Conservation (phyloP, 2,329 filamentous ascomycete species). For the Penicillium sp. region DNA sequence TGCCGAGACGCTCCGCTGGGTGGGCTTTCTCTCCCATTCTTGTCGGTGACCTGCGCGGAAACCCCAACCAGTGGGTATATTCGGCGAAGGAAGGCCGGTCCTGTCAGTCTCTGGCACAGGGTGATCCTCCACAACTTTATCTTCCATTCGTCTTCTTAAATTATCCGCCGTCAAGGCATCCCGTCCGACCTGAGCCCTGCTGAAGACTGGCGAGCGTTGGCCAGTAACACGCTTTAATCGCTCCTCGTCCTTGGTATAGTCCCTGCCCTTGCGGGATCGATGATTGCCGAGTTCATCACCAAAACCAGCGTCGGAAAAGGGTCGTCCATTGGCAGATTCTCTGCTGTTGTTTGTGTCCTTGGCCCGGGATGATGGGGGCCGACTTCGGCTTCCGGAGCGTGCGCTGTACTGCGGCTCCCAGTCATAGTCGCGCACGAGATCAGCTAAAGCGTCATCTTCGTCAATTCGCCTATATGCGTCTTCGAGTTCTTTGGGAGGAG, state of each 20-base stretch:
- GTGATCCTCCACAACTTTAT: conserved; percentile 16
- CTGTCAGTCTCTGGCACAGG: conserved; percentile 20
- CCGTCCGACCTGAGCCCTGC: conserved; percentile 35
- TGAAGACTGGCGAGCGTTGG: conserved; percentile 39
- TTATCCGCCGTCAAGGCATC: conserved; percentile 35
- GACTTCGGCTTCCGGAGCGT: conserved; percentile 18
- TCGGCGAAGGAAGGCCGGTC: conserved; percentile 30
- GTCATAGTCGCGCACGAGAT: conserved; percentile 34
- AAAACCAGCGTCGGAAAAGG: conserved; percentile 31
- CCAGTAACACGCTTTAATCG: conserved; percentile 39
- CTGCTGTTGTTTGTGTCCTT: conserved; percentile 15
- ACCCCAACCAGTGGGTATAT: conserved; percentile 39
- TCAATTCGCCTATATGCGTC: conserved; percentile 41
- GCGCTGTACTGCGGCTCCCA: conserved; percentile 14
- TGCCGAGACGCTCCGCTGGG: conserved; percentile 19
- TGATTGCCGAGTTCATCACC: conserved; percentile 33
- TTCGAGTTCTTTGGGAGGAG: conserved; percentile 37
- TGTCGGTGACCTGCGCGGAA: conserved; percentile 29
- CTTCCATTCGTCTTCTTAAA: conserved; percentile 35
- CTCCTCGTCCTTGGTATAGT: conserved; percentile 38
- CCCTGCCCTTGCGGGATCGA: conserved; percentile 31
- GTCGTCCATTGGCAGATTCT: conserved; percentile 16
- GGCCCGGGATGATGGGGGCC: conserved; percentile 25
- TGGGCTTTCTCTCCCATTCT: conserved; percentile 36
- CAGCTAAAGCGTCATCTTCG: conserved; percentile 35